A percentile compares a stretch with the other conserved stretches of the same genome.
Conservation (phyloP, 257 asterid species). For the Solanum rostratum region DNA sequence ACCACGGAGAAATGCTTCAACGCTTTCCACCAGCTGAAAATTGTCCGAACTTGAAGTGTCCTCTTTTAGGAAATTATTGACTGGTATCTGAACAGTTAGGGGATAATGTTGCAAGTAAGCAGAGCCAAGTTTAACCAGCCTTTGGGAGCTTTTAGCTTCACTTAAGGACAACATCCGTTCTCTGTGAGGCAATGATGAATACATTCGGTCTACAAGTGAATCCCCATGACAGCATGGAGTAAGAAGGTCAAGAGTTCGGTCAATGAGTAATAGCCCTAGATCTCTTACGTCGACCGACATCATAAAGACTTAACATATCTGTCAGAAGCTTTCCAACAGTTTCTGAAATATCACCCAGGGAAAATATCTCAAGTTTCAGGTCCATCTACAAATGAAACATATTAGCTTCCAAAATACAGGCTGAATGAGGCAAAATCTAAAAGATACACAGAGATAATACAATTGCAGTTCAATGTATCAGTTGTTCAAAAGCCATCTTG, state of each 20-base stretch:
- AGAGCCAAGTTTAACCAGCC: slow-evolving; percentile 35
- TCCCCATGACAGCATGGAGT: slow-evolving; percentile 97
- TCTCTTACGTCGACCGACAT: slow-evolving; percentile 85
- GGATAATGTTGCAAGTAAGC: slow-evolving; percentile 51
- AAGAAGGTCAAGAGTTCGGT: slow-evolving; percentile 94
- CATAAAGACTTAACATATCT: slow-evolving; percentile 30
- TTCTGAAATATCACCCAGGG: slow-evolving; percentile 87
- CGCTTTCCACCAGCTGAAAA: slow-evolving; percentile 49
- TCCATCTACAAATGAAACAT: slow-evolving; percentile 69
- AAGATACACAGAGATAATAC: not conserved
- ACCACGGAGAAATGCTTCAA: slow-evolving; percentile 76
- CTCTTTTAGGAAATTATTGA: slow-evolving; percentile 32
- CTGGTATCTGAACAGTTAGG: slow-evolving; percentile 67
- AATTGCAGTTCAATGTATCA: not conserved
- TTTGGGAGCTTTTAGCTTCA: slow-evolving; percentile 45
- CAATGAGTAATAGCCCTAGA: slow-evolving; percentile 72
- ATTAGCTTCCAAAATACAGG: not conserved
- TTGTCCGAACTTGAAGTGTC: slow-evolving; percentile 25
- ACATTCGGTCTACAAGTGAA: slow-evolving; percentile 81
- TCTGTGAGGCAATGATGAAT: slow-evolving; percentile 69
- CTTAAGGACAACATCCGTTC: slow-evolving; percentile 31
- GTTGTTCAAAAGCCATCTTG: not conserved
- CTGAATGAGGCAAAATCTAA: not conserved
- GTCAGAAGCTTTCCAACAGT: slow-evolving; percentile 50
- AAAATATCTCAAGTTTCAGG: slow-evolving; percentile 90